Percentiles rank a stretch among this genome's conserved stretches.
These are phyloP conservation scores for Aspergillus pseudonomiae DNA, from an alignment of 2,329 filamentous ascomycete genomes.

Conservation along the genomic window DNA sequence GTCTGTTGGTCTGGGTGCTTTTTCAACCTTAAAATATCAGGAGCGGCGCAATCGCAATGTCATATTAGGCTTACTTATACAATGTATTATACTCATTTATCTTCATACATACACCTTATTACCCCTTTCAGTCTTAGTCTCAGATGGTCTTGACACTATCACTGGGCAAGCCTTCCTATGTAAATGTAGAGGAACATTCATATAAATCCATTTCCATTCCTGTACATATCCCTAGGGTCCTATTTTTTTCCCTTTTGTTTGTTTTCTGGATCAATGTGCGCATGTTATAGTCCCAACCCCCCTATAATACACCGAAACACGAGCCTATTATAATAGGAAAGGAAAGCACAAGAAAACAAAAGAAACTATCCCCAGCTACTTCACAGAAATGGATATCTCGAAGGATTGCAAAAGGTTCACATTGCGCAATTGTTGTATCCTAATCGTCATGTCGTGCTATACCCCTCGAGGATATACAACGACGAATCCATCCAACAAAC, in stretches of 20 bases:
- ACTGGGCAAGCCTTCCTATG: background rate
- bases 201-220: background rate
- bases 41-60: conserved; percentile 38
- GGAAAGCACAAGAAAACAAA: conserved; percentile 6
- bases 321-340: conserved; percentile 1
- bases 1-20: conserved; percentile 13
- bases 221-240: background rate
- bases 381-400: conserved; percentile 1
- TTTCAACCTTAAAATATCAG: conserved; percentile 34
- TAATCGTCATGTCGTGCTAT: conserved; percentile 8
- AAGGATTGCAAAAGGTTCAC: background rate
- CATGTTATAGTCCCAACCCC: conserved; percentile 6
- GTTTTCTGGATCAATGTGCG: background rate
- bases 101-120: conserved; percentile 1
- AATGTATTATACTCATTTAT: conserved; percentile 28
- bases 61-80: conserved; percentile 27
- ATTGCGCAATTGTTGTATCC: conserved; percentile 6
- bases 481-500: conserved; percentile 8
- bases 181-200: background rate
- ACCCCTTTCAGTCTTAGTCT: background rate
- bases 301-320: conserved; percentile 12
- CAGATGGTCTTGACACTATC: background rate
- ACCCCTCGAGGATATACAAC: background rate
- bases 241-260: background rate
- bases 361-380: background rate